Evolutionary conservation across 371 early-diverging fungal species (phyloP), one percentile per base, ranked within the genome.

Genomic region (Apophysomyces sp.): DNA sequence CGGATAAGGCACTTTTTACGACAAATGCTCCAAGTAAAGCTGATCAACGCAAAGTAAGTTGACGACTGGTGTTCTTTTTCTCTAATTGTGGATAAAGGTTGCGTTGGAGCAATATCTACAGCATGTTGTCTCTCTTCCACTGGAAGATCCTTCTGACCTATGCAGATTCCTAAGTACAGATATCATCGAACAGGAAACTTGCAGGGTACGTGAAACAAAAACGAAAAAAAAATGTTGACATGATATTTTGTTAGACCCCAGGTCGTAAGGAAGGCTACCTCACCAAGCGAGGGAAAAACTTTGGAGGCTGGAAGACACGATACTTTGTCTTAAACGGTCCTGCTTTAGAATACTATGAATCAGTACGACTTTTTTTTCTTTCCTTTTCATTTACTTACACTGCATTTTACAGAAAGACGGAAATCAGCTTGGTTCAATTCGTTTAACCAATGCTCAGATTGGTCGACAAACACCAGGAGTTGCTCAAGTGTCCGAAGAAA

Each of bases 261-360:
- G 70, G 68, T 12, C 63, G 63, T 41, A 92, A 89, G 62, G 93
- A 92, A 74, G 95, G 95, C 0, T 91, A 87, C 61, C 74, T 94
- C 52, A 86, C 88, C 40, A 94, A 94, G 68, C 84, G 88, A 71
- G 94, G 94, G 32, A 92, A 92, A 69, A 91, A 88, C 73, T 92
- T 92, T 86, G 94, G 94, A 49, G 90, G 91, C 8, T 93, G 94
- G 92, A 94, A 95, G 68, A 80, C 89, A 34, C 81, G 94, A 49
- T 94, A 87, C 74, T 95, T 92, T 75, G 82, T 86, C 21, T 75
- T 89, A 41, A 80, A 82, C 52, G 78, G 77, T 27, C 78, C 80
- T 1, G 64, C 85, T 7, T 71, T 94, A 34, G 89, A 92, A 59
- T 94, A 92, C 67, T 90, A 83, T 67, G 93, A 93, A 72, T 76